Evolutionary conservation across 306 rosid genomes (phyloP).

Genomic region (Styphnolobium japonicum): DNA sequence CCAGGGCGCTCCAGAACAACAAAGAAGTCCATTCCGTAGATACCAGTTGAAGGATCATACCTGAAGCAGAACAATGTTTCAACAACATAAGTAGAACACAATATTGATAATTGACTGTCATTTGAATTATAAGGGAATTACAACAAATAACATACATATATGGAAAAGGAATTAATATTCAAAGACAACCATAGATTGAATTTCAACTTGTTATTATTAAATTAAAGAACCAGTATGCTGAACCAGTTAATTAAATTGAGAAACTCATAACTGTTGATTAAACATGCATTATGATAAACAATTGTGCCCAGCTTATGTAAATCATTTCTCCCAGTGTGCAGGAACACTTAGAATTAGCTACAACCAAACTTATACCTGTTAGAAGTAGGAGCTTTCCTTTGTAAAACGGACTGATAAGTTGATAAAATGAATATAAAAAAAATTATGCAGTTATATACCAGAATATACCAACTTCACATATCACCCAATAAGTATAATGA

Average conservation of each 20-base stretch:
- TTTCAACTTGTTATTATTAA: not conserved
- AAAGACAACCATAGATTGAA: not conserved
- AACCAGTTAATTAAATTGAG: not conserved
- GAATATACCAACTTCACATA: not conserved
- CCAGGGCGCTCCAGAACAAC: conserved; percentile 86
- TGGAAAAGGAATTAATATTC: not conserved
- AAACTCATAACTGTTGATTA: not conserved
- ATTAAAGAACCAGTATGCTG: not conserved
- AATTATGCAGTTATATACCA: not conserved
- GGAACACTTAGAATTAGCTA: not conserved
- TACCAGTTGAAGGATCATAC: conserved; percentile 90
- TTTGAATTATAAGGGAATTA: not conserved
- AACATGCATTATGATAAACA: not conserved
- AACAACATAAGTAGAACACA: not conserved
- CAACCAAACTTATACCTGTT: too few relatives aligned
- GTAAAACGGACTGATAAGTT: not conserved
- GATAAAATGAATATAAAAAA: not conserved
- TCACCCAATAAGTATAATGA: not conserved
- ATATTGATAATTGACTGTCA: not conserved
- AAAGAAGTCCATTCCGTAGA: conserved; percentile 86
- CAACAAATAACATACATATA: not conserved
- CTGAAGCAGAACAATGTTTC: conserved; percentile 26
- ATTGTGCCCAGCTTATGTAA: not conserved
- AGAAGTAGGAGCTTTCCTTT: not conserved
- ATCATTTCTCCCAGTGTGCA: not conserved